Percentiles rank a stretch among this genome's conserved stretches.
Conservation (phyloP, 2,329 filamentous ascomycete genomes). For the Curvularia sp. region DNA sequence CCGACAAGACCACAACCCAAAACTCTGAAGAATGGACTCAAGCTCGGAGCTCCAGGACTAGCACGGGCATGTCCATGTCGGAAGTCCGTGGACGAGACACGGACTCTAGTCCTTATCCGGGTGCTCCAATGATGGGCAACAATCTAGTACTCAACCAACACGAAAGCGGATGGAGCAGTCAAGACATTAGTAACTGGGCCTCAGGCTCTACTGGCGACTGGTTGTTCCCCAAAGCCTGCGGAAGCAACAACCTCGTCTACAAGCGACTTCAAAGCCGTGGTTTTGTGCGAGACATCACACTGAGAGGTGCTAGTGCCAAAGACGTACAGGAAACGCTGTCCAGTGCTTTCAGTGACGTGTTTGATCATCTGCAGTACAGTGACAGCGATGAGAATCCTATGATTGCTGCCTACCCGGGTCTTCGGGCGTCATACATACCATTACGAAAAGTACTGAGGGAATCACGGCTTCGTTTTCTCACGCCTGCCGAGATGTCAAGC, state of each 20-base stretch:
- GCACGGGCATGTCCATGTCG: slow-evolving; percentile 12
- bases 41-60: slow-evolving; percentile 29
- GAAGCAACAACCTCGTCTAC: slow-evolving; percentile 68
- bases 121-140: slow-evolving; percentile 18
- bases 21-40: slow-evolving; percentile 59
- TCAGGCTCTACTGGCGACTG: slow-evolving; percentile 61
- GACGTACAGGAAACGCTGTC: slow-evolving; percentile 71
- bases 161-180: slow-evolving; percentile 58
- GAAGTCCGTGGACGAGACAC: slow-evolving; percentile 25
- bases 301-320: slow-evolving; percentile 69
- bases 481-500: slow-evolving; percentile 75
- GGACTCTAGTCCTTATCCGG: slow-evolving; percentile 35
- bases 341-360: slow-evolving; percentile 66
- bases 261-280: slow-evolving; percentile 78
- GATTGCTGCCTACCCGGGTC: slow-evolving; percentile 57
- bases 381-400: slow-evolving; percentile 39
- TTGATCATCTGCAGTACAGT: slow-evolving; percentile 44
- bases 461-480: slow-evolving; percentile 73
- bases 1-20: slow-evolving; percentile 47
- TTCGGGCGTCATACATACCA: slow-evolving; percentile 75
- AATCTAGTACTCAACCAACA: slow-evolving; percentile 34
- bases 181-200: slow-evolving; percentile 59
- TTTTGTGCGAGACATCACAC: slow-evolving; percentile 68
- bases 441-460: slow-evolving; percentile 79
- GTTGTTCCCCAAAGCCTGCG: slow-evolving; percentile 73